Conservation (phyloP, 1,139 yeast genomes). For the Starmera stellimalicola region DNA sequence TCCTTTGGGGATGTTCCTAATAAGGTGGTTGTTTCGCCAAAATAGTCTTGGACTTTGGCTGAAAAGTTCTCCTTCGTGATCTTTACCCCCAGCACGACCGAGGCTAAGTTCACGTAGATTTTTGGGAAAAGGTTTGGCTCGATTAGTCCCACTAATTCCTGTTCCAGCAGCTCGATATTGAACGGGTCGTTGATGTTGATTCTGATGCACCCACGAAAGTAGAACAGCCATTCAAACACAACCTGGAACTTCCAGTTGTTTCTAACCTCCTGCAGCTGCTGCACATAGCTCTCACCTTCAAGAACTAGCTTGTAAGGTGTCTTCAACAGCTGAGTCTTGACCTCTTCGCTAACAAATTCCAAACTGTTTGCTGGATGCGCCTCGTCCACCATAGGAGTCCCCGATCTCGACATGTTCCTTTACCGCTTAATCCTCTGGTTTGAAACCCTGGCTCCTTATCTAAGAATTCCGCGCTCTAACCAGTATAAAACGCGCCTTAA, state of each 20-base stretch:
- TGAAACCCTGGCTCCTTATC: no score
- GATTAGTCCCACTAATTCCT: slow-evolving; percentile 35
- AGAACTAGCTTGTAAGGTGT: slow-evolving; percentile 18
- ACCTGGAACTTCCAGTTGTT: slow-evolving; percentile 29
- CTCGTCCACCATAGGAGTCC: no score
- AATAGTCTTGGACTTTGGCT: slow-evolving; percentile 33
- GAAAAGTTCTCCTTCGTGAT: slow-evolving; percentile 32
- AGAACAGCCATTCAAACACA: slow-evolving; percentile 40
- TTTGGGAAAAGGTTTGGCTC: slow-evolving; percentile 30
- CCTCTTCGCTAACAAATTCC: slow-evolving; percentile 16
- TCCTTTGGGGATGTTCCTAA: slow-evolving; percentile 20
- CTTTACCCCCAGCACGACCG: slow-evolving; percentile 23
- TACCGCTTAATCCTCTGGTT: no score
- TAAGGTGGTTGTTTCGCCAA: slow-evolving; percentile 26
- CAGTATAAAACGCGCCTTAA: no score
- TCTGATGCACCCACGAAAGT: slow-evolving; percentile 36
- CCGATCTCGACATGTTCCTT: no score
- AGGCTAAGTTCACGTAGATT: slow-evolving; percentile 31
- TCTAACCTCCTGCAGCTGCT: slow-evolving; percentile 17
- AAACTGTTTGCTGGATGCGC: slow-evolving; percentile 19
- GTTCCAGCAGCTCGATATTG: slow-evolving; percentile 40
- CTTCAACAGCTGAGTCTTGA: slow-evolving; percentile 15
- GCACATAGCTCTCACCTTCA: slow-evolving; percentile 18
- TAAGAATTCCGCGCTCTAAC: no score
- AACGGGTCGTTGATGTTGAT: slow-evolving; percentile 33